These are phyloP conservation scores for Pulveroboletus sp. DNA, from an alignment of 768 basidiomycete species.

Conservation along the genomic window DNA sequence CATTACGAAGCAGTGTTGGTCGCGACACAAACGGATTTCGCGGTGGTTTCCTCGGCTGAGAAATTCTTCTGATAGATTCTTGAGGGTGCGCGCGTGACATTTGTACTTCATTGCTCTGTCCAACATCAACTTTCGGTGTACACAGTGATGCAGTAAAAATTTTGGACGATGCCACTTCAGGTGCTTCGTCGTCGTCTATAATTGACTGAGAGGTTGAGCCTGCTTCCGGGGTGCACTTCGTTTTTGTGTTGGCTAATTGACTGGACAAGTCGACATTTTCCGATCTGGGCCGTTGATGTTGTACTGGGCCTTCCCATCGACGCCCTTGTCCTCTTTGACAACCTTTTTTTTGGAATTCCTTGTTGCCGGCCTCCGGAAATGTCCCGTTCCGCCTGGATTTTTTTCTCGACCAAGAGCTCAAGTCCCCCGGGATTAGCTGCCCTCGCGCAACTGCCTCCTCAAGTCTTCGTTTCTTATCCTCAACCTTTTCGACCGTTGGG, in stretches of 20 bases:
- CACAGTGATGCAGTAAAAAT: constrained; percentile 6
- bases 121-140: constrained; percentile 7
- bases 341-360: constrained; percentile 4
- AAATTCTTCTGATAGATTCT: constrained; percentile 20
- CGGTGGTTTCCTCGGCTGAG: constrained; percentile 47
- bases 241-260: not conserved
- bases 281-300: not conserved
- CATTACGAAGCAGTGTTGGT: constrained; percentile 74
- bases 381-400: constrained; percentile 32
- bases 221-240: constrained; percentile 1
- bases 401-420: constrained; percentile 39
- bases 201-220: constrained; percentile 20
- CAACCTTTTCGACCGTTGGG: constrained; percentile 64
- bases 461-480: constrained; percentile 76
- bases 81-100: not conserved
- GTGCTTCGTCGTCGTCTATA: constrained; percentile 41
- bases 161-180: constrained; percentile 60
- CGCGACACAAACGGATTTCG: constrained; percentile 64
- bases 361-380: not conserved
- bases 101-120: constrained; percentile 4
- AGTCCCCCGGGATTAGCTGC: constrained; percentile 53
- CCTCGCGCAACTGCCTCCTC: constrained; percentile 80
- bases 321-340: constrained; percentile 30
- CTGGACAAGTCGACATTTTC: not conserved
- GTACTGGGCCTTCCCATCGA: constrained; percentile 16